Evolutionary conservation across 169 alveolate genomes (phyloP), one percentile per base, ranked within the genome.

Genomic region (Eimeria brunetti): DNA sequence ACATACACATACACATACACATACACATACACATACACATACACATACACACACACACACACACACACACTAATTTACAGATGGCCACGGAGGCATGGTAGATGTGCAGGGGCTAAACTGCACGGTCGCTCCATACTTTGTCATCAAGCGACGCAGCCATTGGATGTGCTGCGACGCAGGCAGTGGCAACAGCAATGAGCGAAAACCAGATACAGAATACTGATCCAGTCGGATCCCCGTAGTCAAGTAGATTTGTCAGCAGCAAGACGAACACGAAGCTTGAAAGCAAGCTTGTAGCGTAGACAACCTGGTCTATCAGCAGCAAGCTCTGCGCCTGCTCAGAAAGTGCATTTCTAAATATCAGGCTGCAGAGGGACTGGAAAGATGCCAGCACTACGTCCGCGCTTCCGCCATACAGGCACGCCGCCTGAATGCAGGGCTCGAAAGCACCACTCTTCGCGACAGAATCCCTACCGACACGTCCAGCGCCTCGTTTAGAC

Each of bases 131-230:
- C 38, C 69, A 36, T 85, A 85, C 91, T 24, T 85, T 41, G 80
- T 85, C 91, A 27, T 85, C 91, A 36, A 85, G 78, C 36, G 91
- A 67, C 22, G 67, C 91, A 38, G 91, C 60, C 91, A 85, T 85
- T 58, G 91, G 78, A n/a, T 51, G 91, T 36, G 80, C 78, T 36
- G 38, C 69, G 20, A 85, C 41, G 30, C 91, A 58, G 60, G 91
- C 91, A 27, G 78, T 81, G 12, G 46, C 78, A 46, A 85, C 78
- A 69, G 91, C 75, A 69, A 85, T 38, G 22, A 85, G 78, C 22
- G 91, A 85, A 22, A 85, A 85, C 91, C 91, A 85, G 78, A 85
- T 58, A 30, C 91, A 85, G 91, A 56, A 56, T 27, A 85, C 91
- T 12, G 78, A 85, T 16, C 60, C 67, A 22, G 91, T 60, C 53